Percentiles rank a stretch among this genome's conserved stretches.
These are phyloP conservation scores for Starmerella khaoyaiensis DNA, from an alignment of 805 yeast genomes.

Conservation along the genomic window DNA sequence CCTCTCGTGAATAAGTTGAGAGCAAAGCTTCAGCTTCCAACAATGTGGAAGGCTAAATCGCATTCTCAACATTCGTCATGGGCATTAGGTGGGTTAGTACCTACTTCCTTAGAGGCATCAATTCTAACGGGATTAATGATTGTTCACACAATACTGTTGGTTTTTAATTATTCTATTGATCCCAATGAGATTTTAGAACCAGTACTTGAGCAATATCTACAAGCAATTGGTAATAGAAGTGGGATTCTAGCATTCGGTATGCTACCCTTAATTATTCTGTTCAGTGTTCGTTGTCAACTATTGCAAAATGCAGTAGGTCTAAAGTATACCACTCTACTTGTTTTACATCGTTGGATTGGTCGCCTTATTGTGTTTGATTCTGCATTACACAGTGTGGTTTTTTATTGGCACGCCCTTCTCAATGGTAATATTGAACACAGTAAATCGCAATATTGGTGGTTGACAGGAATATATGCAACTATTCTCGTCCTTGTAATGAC, in stretches of 20 bases:
- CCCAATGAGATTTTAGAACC: constrained; percentile 9
- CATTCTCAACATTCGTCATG: constrained; percentile 6
- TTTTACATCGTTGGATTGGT: constrained; percentile 16
- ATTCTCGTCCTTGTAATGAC: constrained; percentile 1
- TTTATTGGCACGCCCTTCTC: constrained; percentile 4
- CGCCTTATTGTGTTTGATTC: constrained; percentile 12
- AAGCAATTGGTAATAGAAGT: constrained; percentile 13
- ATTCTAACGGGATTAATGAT: constrained; percentile 6
- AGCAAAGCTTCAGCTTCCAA: constrained; percentile 4
- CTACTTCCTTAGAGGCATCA: constrained; percentile 6
- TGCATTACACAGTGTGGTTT: constrained; percentile 11
- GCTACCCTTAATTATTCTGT: constrained; percentile 9
- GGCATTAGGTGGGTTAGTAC: constrained; percentile 14
- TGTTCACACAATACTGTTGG: constrained; percentile 8
- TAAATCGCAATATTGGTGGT: constrained; percentile 9
- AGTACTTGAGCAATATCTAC: constrained; percentile 5
- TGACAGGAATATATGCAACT: constrained; percentile 8
- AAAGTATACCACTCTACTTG: constrained; percentile 12
- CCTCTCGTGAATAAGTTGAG: constrained; percentile 1
- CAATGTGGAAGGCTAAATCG: constrained; percentile 4
- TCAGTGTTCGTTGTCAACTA: constrained; percentile 10
- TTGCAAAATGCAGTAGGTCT: constrained; percentile 5
- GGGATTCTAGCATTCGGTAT: constrained; percentile 16
- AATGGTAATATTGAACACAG: constrained; percentile 1
- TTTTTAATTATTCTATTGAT: constrained; percentile 9